Percentiles rank a stretch among this genome's conserved stretches.
Conservation (phyloP, 1,139 yeast species). For the Taphrina communis region DNA sequence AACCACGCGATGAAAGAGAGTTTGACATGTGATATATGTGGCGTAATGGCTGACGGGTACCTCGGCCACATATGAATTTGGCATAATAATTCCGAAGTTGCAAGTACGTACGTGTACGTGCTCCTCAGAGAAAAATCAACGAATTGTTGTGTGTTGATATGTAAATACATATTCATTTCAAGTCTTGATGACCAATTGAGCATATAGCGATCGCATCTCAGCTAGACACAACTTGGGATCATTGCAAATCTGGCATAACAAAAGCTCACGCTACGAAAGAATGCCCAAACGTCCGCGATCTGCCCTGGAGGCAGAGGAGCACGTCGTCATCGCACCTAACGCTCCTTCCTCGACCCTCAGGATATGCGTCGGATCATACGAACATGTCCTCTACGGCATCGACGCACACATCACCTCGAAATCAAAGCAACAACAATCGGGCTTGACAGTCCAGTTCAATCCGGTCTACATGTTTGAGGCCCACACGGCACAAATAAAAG, state of each 20-base stretch:
- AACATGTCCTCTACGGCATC: slow-evolving; percentile 85
- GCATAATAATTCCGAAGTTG: not conserved
- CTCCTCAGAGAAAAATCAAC: no score
- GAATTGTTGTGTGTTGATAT: no score
- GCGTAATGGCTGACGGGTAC: slow-evolving; percentile 8
- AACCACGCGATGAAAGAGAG: not conserved
- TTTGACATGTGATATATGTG: slow-evolving; percentile 3
- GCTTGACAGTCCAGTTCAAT: slow-evolving; percentile 68
- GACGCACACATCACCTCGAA: slow-evolving; percentile 63
- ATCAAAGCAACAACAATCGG: slow-evolving; percentile 44
- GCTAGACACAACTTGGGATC: no score
- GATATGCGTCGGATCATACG: slow-evolving; percentile 91
- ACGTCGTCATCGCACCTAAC: not conserved
- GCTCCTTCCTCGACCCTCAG: slow-evolving; percentile 57
- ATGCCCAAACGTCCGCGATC: slow-evolving; percentile 30
- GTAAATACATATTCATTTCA: no score
- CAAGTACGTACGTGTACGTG: no score
- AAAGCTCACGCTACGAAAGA: not conserved
- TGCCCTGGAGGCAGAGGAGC: slow-evolving; percentile 7
- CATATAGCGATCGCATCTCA: no score
- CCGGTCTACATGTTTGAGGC: slow-evolving; percentile 97
- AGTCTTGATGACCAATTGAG: no score
- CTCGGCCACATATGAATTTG: slow-evolving; percentile 10
- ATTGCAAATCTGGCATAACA: no score
- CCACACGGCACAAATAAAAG: slow-evolving; percentile 83